These are phyloP conservation scores for Cerrena zonata DNA, from an alignment of 1,284 basidiomycete species.

Conservation along the genomic window DNA sequence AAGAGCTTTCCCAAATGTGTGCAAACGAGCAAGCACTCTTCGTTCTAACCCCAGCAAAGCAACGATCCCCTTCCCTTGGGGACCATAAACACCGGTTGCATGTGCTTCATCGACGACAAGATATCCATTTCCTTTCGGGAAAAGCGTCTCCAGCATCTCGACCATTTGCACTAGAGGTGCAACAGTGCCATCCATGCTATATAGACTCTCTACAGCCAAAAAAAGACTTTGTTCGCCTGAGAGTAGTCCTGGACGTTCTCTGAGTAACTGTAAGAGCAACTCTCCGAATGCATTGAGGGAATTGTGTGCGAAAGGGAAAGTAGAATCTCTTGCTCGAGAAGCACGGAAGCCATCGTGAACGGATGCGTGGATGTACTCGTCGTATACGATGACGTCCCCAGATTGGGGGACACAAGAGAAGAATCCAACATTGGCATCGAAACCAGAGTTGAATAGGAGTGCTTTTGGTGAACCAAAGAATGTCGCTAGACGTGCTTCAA, in stretches of 20 bases:
- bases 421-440: constrained; percentile 88
- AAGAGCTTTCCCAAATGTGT: constrained; percentile 68
- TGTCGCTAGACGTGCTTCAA: constrained; percentile 61
- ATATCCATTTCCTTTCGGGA: constrained; percentile 60
- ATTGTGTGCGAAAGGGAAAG: constrained; percentile 70
- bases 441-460: constrained; percentile 90
- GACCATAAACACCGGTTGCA: constrained; percentile 75
- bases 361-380: constrained; percentile 87
- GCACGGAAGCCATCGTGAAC: constrained; percentile 85
- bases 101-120: constrained; percentile 89
- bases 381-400: constrained; percentile 77
- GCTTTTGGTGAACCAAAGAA: constrained; percentile 68
- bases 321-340: constrained; percentile 42
- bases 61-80: constrained; percentile 71
- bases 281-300: constrained; percentile 46
- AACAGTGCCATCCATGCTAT: constrained; percentile 94
- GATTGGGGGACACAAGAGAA: constrained; percentile 79
- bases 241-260: constrained; percentile 32
- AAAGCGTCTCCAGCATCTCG: constrained; percentile 48
- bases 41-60: constrained; percentile 57
- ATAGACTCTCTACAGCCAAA: constrained; percentile 83
- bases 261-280: constrained; percentile 37
- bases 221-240: constrained; percentile 49
- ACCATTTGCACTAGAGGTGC: constrained; percentile 70
- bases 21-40: constrained; percentile 57